Evolutionary conservation across 2,329 filamentous ascomycete genomes (phyloP), one percentile per base, ranked within the genome.

Genomic region (Tolypocladium endophyticum): DNA sequence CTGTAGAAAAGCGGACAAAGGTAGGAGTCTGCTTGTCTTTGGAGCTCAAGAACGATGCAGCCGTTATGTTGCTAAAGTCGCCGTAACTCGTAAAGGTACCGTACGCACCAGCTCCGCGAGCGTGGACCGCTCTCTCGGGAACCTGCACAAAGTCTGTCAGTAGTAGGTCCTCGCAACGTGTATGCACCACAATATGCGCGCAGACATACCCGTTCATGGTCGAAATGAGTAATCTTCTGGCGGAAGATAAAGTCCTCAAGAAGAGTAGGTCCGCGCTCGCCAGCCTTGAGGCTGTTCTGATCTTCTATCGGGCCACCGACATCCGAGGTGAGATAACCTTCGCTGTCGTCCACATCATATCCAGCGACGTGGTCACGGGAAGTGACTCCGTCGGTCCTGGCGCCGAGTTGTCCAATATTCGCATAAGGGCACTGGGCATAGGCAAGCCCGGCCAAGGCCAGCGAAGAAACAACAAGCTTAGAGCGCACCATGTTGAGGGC

Each of bases 1-100:
- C 88, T 1, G 87, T 90, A 0, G 87, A 90, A 70, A 90, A 89
- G 20, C 88, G 85, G n/a, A 87, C 76, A 66, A 90, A 89, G 0
- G 86, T 75, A 0, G 86, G 74, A 39, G 74, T 77, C 67, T 86
- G 71, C 70, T 89, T 88, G 45, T 79, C 82, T n/a, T 76, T 70
- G 2, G 72, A 69, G 9, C 69, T 70, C 20, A 89, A 73, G 70
- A 89, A 89, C 0, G 83, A 86, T 14, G 87, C 87, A 7, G 82
- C 82, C 0, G 87, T 90, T 63, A 89, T 78, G 70, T 89, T 88
- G 56, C 80, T 83, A 71, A 77, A 87, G 68, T 89, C 78, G 3
- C 74, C 84, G 64, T 87, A 88, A 54, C 86, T 84, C 41, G 79
- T 84, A 69, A 91, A 92, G 7, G 82, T 83, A 41, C 88, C 88